These are phyloP conservation scores for Syzygium malaccense DNA, from an alignment of 441 rosid genomes.

Conservation along the genomic window DNA sequence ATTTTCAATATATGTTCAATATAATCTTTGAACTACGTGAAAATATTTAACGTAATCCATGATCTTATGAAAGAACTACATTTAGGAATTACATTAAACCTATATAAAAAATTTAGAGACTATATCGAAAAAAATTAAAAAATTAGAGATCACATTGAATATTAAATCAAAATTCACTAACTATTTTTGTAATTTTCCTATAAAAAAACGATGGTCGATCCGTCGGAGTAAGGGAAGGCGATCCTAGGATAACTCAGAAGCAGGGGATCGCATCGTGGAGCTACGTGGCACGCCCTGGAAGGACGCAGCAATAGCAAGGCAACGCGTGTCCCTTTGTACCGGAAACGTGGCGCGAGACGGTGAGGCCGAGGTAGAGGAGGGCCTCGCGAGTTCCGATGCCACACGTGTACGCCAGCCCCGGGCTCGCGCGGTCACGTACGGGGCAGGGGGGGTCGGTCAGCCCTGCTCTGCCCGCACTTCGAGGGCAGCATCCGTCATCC, in stretches of 20 bases:
- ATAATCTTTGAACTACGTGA: no score
- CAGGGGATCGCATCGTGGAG: background rate
- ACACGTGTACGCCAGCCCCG: background rate
- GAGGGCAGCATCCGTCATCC: background rate
- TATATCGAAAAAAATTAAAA: no score
- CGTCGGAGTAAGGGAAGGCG: background rate
- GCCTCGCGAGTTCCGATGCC: background rate
- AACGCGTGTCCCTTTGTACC: background rate
- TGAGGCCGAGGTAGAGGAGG: background rate
- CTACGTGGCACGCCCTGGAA: background rate
- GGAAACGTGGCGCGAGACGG: background rate
- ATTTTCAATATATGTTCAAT: no score
- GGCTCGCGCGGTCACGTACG: background rate
- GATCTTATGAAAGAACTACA: no score
- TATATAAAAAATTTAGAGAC: rapidly evolving
- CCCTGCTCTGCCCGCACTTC: background rate
- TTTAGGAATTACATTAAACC: no score
- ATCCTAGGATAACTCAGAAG: background rate
- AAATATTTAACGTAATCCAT: no score
- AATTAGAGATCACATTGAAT: no score
- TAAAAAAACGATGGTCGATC: background rate
- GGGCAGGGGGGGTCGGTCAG: background rate
- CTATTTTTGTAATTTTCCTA: background rate
- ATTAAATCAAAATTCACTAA: no score
- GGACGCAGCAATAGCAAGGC: background rate